Base-by-base conservation (phyloP, 1,139 yeast genomes). In the Tardiomyces digboiensis region DNA sequence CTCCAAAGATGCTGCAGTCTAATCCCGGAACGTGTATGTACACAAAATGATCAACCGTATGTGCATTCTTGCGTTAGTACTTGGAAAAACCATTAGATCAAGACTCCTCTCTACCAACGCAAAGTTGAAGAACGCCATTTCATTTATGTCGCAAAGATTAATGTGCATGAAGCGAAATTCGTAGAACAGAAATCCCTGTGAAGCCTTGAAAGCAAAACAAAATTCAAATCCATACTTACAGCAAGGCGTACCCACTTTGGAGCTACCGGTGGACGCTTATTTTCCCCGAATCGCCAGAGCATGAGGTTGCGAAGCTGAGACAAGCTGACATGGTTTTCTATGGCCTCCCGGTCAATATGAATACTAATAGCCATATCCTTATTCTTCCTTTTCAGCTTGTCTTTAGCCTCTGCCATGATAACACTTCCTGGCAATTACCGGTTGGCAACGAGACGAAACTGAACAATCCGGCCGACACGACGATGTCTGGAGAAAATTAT, bases 271-370 rank as follows among this genome's bases (percentile, higher is more conserved):
- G 26, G 39, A n/a, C 29, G 36, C 33, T 14, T 26, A 8, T 26
- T 20, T 19, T 41, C 44, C 26, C 33, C 22, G 10, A 41, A 26
- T 13, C 44, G 19, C 47, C 44, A 49, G 12, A 80, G 57, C 0
- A 78, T 64, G 42, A 82, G 57, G 44, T 76, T 79, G 41, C 88
- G 66, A 7, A 83, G 48, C 47, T 74, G 72, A 1, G 46, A 44
- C 2, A 53, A 48, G 10, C 44, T 43, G 16, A 60, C 42, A 39
- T 41, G 42, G 19, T 48, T 44, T 29, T 45, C 43, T 36, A 57
- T 42, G 36, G 48, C 40, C n/a, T 41, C 42, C 2, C 60, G 55
- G 12, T 49, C 57, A 8, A 58, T 58, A 5, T 46, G 45, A 26
- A 65, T 52, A 22, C 49, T 40, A 8, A 68, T 68, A 16, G 54